These are phyloP conservation scores for Fusarium marasasianum DNA, from an alignment of 2,329 filamentous ascomycete species.

Conservation along the genomic window DNA sequence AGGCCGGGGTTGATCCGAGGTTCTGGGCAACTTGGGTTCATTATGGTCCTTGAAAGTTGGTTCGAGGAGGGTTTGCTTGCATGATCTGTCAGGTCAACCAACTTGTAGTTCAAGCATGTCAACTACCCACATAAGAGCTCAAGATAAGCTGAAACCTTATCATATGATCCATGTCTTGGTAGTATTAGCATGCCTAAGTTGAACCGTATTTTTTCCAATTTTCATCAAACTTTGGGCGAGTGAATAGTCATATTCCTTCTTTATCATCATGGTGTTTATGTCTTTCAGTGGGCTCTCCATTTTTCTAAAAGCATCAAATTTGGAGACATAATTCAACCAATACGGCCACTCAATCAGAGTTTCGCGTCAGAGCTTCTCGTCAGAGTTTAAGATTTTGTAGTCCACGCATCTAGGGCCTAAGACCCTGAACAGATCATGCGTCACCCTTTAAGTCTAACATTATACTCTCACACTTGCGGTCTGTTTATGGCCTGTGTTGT, in stretches of 20 bases:
- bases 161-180: neutral
- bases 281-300: neutral
- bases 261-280: neutral
- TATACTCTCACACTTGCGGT: neutral
- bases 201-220: too few relatives aligned
- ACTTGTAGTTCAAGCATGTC: neutral
- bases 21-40: neutral
- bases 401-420: neutral
- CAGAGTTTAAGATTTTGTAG: neutral
- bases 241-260: fast-evolving
- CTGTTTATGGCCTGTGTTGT: neutral
- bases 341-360: neutral
- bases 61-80: too few relatives aligned
- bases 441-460: neutral
- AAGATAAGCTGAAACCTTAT: neutral
- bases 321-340: neutral
- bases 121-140: neutral
- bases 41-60: neutral
- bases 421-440: neutral
- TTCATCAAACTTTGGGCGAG: too few relatives aligned
- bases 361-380: neutral
- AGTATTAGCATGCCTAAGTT: fast-evolving
- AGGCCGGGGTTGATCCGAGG: neutral
- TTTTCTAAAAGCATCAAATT: neutral
- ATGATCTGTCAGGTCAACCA: neutral